phyloP scores from a whole-genome alignment of 345 rosid genomes.

The Angophora floribunda region DNA sequence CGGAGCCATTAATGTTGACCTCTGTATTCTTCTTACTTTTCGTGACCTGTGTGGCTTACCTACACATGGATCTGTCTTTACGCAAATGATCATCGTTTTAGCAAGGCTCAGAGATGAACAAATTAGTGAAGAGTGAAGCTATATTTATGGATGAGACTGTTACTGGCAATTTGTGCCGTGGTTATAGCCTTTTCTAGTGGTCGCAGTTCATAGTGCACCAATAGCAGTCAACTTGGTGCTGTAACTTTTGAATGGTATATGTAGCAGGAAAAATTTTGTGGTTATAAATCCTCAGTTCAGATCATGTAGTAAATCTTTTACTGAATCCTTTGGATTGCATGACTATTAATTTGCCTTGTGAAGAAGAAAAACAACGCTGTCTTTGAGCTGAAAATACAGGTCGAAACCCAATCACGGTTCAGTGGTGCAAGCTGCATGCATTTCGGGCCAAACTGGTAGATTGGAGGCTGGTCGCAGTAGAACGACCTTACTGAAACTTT shows the following conservation, averaged over 20 bases:
- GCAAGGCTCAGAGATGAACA: not conserved
- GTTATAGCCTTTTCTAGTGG: not conserved
- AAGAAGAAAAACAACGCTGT: not conserved
- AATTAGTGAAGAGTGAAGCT: not conserved
- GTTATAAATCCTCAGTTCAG: not conserved
- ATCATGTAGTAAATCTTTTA: not conserved
- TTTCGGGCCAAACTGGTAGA: not conserved
- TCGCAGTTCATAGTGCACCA: not conserved
- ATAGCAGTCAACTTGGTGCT: not conserved
- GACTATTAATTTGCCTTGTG: not conserved
- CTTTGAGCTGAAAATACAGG: not conserved
- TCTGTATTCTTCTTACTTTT: slow-evolving; percentile 73
- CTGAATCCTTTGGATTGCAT: not conserved
- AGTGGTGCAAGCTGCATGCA: not conserved
- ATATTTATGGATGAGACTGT: not conserved
- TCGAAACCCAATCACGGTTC: not conserved
- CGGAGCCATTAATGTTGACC: slow-evolving; percentile 88
- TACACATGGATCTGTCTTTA: slow-evolving; percentile 72
- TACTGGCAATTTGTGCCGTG: not conserved
- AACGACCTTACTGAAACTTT: not conserved
- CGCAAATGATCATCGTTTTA: slow-evolving; percentile 21
- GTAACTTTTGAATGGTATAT: not conserved
- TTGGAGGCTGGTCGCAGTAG: not conserved
- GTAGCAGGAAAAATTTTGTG: not conserved
- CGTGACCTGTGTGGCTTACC: slow-evolving; percentile 66